These are phyloP conservation scores for Colletotrichum sp. DNA, from an alignment of 2,329 filamentous ascomycete species.

Conservation along the genomic window DNA sequence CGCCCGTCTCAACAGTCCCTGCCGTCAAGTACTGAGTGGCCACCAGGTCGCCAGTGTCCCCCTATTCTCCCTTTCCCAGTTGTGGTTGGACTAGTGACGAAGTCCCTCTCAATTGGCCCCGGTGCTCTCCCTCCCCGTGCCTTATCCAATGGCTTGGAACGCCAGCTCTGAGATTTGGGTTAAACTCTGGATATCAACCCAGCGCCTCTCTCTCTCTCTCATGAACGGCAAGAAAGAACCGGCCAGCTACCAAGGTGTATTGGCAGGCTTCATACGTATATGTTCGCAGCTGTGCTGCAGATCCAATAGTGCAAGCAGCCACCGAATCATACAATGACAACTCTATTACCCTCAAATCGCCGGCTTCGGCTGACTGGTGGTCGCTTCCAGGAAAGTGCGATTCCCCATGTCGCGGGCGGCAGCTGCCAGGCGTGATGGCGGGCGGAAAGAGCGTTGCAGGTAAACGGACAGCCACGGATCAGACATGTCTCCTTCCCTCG, in stretches of 20 bases:
- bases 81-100: not conserved
- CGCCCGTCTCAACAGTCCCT: not conserved
- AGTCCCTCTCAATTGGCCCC: not conserved
- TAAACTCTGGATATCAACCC: slow-evolving; percentile 7
- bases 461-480: not conserved
- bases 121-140: not conserved
- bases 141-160: not conserved
- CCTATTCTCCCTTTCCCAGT: not conserved
- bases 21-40: not conserved
- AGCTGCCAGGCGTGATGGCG: not conserved
- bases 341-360: not conserved
- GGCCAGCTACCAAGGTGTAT: not conserved
- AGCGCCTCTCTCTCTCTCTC: not conserved
- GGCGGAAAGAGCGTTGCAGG: not conserved
- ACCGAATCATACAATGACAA: not conserved
- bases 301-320: not conserved
- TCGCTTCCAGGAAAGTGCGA: not conserved
- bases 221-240: not conserved
- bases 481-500: not conserved
- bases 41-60: not conserved
- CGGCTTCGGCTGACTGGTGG: not conserved
- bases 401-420: not conserved
- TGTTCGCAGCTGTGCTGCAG: not conserved
- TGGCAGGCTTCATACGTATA: not conserved
- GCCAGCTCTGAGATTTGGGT: not conserved